These are phyloP conservation scores for Podaxis mareebaensis DNA, from an alignment of 768 basidiomycete genomes.

Conservation along the genomic window DNA sequence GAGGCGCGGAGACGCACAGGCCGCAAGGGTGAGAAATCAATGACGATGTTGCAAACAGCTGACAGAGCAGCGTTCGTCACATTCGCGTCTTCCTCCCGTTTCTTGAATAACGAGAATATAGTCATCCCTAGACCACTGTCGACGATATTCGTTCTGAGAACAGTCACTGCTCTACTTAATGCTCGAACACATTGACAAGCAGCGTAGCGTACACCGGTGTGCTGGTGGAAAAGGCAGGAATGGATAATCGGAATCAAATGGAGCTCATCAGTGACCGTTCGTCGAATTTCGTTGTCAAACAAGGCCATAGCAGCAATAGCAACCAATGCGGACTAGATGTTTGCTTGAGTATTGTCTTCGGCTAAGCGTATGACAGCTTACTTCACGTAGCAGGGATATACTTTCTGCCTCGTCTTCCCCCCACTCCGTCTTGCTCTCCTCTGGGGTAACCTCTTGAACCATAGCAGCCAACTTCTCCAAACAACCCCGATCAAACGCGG, in stretches of 20 bases:
- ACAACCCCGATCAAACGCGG: slow-evolving; percentile 71
- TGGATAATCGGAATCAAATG: slow-evolving; percentile 38
- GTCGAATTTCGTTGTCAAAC: slow-evolving; percentile 71
- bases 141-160: slow-evolving; percentile 81
- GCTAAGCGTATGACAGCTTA: slow-evolving; percentile 24
- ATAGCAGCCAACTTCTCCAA: slow-evolving; percentile 54
- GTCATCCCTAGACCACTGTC: slow-evolving; percentile 79
- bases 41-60: slow-evolving; percentile 83
- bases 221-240: slow-evolving; percentile 33
- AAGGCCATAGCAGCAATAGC: slow-evolving; percentile 73
- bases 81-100: slow-evolving; percentile 55
- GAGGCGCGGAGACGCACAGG: slow-evolving; percentile 44
- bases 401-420: slow-evolving; percentile 73
- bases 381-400: slow-evolving; percentile 62
- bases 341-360: background rate
- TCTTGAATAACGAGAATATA: slow-evolving; percentile 54
- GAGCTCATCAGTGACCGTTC: slow-evolving; percentile 61
- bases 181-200: slow-evolving; percentile 86
- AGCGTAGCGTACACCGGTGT: slow-evolving; percentile 79
- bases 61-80: slow-evolving; percentile 72
- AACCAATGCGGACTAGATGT: slow-evolving; percentile 67
- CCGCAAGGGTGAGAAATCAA: slow-evolving; percentile 81
- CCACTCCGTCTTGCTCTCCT: slow-evolving; percentile 44
- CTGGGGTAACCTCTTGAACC: slow-evolving; percentile 54
- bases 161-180: slow-evolving; percentile 74